phyloP scores from a whole-genome alignment of 176 grass and related monocot species.

The Phyllostachys edulis region DNA sequence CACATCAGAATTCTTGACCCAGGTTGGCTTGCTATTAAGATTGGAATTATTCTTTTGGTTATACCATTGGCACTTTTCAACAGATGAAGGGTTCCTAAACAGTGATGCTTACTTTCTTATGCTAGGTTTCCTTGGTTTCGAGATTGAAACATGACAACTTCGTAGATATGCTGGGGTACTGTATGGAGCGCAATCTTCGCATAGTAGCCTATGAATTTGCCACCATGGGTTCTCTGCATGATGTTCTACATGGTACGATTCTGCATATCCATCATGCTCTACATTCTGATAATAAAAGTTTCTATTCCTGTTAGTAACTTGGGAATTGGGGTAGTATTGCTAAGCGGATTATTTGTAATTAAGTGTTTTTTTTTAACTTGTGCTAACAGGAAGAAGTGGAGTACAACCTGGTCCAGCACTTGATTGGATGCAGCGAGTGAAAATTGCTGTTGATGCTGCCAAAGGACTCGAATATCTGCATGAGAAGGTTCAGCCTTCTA shows the following conservation, averaged over 20 bases:
- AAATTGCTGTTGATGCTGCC: slow-evolving; percentile 75
- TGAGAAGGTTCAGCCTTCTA: slow-evolving; percentile 72
- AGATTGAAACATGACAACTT: slow-evolving; percentile 80
- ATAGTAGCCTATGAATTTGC: slow-evolving; percentile 89
- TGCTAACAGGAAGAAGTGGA: slow-evolving; percentile 74
- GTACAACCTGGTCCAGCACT: slow-evolving; percentile 81
- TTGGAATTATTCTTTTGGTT: slow-evolving; percentile 1
- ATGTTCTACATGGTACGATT: slow-evolving; percentile 82
- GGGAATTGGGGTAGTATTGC: neutral
- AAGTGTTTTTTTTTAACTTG: neutral
- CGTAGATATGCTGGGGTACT: slow-evolving; percentile 84
- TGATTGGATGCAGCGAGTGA: slow-evolving; percentile 87
- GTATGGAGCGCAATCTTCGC: slow-evolving; percentile 69
- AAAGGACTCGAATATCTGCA: slow-evolving; percentile 93
- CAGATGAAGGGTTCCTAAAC: neutral
- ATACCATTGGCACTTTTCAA: neutral
- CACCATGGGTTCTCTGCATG: slow-evolving; percentile 86
- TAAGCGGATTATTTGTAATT: neutral
- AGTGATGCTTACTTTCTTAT: neutral
- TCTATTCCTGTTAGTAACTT: neutral
- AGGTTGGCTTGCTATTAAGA: slow-evolving; percentile 51
- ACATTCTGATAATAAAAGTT: neutral
- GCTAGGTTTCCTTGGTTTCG: slow-evolving; percentile 73
- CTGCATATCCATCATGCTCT: neutral
- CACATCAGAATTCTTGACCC: slow-evolving; percentile 63